phyloP scores from a whole-genome alignment of 1,284 basidiomycete genomes.

The Pseudozyma sp. region DNA sequence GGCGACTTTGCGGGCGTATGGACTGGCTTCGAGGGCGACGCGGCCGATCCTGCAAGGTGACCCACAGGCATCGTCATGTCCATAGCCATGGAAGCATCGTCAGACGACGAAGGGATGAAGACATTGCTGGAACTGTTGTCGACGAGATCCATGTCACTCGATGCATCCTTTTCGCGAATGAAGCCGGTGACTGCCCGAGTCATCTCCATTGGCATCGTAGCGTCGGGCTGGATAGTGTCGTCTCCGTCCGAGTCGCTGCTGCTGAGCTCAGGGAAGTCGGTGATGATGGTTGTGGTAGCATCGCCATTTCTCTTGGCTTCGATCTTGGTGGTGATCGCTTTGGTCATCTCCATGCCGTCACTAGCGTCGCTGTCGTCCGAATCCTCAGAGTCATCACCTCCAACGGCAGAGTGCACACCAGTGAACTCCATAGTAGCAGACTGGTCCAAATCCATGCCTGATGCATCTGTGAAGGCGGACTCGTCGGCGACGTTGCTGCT shows the following conservation, averaged over 20 bases:
- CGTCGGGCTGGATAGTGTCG: slow-evolving; percentile 36
- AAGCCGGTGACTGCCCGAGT: slow-evolving; percentile 44
- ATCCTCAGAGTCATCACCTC: slow-evolving; percentile 19
- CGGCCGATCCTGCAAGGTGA: slow-evolving; percentile 15
- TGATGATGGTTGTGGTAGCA: slow-evolving; percentile 40
- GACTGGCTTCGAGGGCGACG: slow-evolving; percentile 35
- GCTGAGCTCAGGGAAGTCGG: slow-evolving; percentile 24
- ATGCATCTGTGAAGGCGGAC: slow-evolving; percentile 21
- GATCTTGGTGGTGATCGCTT: slow-evolving; percentile 49
- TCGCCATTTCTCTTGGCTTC: slow-evolving; percentile 43
- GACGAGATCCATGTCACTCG: slow-evolving; percentile 48
- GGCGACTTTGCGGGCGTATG: slow-evolving; percentile 16
- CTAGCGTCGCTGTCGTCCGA: slow-evolving; percentile 29
- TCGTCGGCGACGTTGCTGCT: slow-evolving; percentile 38
- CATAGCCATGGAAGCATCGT: slow-evolving; percentile 47
- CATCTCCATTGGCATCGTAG: slow-evolving; percentile 51
- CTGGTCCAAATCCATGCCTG: slow-evolving; percentile 36
- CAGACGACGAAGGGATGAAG: slow-evolving; percentile 22
- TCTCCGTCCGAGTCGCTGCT: slow-evolving; percentile 45
- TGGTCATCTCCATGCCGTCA: slow-evolving; percentile 50
- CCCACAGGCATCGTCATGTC: slow-evolving; percentile 58
- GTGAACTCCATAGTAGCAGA: slow-evolving; percentile 56
- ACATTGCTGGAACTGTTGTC: slow-evolving; percentile 32
- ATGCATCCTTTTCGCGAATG: slow-evolving; percentile 45
- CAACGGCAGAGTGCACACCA: slow-evolving; percentile 21